These are phyloP conservation scores for Colletotrichum chrysophilum DNA, from an alignment of 2,329 filamentous ascomycete species.

Conservation along the genomic window DNA sequence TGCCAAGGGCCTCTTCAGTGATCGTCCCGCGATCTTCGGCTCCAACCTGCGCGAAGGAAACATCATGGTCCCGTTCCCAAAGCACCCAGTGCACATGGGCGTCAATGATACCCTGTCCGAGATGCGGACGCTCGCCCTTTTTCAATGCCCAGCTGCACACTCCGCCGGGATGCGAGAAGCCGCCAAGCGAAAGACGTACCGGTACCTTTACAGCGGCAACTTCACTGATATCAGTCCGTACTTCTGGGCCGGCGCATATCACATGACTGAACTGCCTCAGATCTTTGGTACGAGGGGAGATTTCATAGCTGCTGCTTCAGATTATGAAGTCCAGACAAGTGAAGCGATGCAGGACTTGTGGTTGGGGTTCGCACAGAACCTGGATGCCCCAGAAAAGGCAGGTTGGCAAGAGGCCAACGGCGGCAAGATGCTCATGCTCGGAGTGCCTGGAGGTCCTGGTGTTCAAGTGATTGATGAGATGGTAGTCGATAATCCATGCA, in stretches of 20 bases:
- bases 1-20: conserved; percentile 39
- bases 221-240: conserved; percentile 29
- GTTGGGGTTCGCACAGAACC: not conserved
- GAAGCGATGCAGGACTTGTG: not conserved
- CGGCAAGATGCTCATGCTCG: not conserved
- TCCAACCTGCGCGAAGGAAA: not conserved
- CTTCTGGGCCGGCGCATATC: conserved; percentile 30
- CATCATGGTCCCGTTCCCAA: not conserved
- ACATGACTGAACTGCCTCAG: conserved; percentile 32
- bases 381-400: not conserved
- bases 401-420: not conserved
- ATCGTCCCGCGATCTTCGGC: not conserved
- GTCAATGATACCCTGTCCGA: not conserved
- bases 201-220: conserved; percentile 31
- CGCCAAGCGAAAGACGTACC: conserved; percentile 17
- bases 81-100: not conserved
- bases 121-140: not conserved
- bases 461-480: not conserved
- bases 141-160: not conserved
- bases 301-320: not conserved
- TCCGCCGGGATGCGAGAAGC: not conserved
- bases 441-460: not conserved
- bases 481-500: not conserved
- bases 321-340: not conserved
- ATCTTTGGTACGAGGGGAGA: conserved; percentile 31